These are phyloP conservation scores for Sclerotinia subarctica DNA, from an alignment of 2,329 filamentous ascomycete genomes.

Conservation along the genomic window DNA sequence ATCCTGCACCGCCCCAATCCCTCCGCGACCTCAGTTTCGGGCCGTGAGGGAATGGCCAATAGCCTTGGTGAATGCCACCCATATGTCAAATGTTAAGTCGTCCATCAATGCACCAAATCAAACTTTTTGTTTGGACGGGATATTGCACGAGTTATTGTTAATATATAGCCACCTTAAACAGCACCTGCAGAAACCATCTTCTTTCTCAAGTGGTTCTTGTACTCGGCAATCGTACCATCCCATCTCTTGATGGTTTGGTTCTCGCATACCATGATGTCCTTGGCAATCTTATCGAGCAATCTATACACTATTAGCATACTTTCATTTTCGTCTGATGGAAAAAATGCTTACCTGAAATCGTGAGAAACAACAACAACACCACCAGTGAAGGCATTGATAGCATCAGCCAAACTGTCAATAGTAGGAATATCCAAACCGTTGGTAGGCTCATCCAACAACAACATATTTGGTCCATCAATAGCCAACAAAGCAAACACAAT, in stretches of 20 bases:
- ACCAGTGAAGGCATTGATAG: conserved; percentile 89
- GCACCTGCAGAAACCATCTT: conserved; percentile 92
- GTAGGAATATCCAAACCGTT: conserved; percentile 99
- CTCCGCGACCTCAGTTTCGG: conserved; percentile 16
- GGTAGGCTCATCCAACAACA: conserved; percentile 95
- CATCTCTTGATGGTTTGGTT: conserved; percentile 90
- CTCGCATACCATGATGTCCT: conserved; percentile 99
- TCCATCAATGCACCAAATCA: conserved; percentile 18
- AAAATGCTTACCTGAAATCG: conserved; percentile 81
- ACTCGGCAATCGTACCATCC: conserved; percentile 85
- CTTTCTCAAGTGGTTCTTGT: conserved; percentile 98
- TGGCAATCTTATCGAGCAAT: conserved; percentile 98
- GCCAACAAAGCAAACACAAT: conserved; percentile 96
- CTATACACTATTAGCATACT: conserved; percentile 45
- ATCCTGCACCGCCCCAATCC: conserved; percentile 21
- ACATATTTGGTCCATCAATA: conserved; percentile 96
- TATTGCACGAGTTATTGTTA: neutral
- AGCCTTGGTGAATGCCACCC: neutral
- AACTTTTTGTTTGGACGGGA: conserved; percentile 16
- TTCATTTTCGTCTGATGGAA: neutral
- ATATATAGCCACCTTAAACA: conserved; percentile 56
- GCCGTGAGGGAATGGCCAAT: neutral
- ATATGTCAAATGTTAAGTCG: conserved; percentile 4
- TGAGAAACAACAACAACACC: conserved; percentile 98
- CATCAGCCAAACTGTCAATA: conserved; percentile 94